These are phyloP conservation scores for Baorangia bicolor DNA, from an alignment of 768 basidiomycete genomes.

Conservation along the genomic window DNA sequence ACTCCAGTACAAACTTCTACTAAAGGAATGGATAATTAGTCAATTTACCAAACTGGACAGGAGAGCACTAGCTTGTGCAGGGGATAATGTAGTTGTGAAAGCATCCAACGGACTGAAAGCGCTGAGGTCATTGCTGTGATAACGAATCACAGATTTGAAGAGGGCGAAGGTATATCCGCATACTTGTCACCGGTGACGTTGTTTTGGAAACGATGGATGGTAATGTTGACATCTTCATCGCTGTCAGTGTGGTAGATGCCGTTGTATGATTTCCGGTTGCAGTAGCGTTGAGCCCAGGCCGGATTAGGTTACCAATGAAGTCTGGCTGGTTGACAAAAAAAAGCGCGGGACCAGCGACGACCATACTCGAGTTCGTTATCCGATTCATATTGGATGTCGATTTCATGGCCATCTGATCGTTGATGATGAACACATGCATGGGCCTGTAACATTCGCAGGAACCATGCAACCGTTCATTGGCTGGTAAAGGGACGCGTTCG, in stretches of 20 bases:
- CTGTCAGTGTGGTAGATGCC: constrained; percentile 3
- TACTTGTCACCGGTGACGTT: background rate
- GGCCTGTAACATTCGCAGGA: constrained; percentile 71
- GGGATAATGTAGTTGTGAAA: constrained; percentile 24
- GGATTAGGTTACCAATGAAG: constrained; percentile 47
- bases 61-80: constrained; percentile 29
- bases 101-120: constrained; percentile 10
- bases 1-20: background rate
- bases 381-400: constrained; percentile 37
- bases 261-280: background rate
- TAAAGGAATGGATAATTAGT: background rate
- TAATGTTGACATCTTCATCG: background rate
- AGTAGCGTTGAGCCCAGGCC: constrained; percentile 23
- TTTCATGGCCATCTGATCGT: constrained; percentile 57
- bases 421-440: constrained; percentile 70
- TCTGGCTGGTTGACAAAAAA: constrained; percentile 61
- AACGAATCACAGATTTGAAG: constrained; percentile 2
- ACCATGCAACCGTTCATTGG: constrained; percentile 62
- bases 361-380: constrained; percentile 38
- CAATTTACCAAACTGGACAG: constrained; percentile 30
- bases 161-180: background rate
- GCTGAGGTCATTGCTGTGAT: constrained; percentile 18
- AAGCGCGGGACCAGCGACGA: constrained; percentile 72
- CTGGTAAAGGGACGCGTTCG: constrained; percentile 52
- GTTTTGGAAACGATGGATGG: background rate